These are phyloP conservation scores for Calocybe cyanea DNA, from an alignment of 768 basidiomycete genomes.

Conservation along the genomic window DNA sequence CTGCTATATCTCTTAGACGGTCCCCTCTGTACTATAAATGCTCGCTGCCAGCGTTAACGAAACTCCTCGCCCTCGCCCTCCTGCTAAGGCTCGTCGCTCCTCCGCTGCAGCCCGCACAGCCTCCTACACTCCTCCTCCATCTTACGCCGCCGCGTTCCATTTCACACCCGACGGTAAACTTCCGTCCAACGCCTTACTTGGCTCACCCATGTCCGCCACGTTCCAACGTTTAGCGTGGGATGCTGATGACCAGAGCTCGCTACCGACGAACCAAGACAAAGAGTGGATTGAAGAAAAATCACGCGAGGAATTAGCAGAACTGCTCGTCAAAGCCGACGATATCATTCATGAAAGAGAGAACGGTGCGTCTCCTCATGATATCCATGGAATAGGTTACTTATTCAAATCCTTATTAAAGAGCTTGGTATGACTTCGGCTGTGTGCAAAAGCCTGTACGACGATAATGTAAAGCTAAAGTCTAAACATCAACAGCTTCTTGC, in stretches of 20 bases:
- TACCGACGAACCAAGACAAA: constrained; percentile 17
- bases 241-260: constrained; percentile 16
- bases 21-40: constrained; percentile 19
- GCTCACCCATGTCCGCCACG: constrained; percentile 34
- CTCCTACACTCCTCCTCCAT: constrained; percentile 29
- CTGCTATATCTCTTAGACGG: too few species aligned
- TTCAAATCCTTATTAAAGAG: constrained; percentile 36
- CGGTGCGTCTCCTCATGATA: constrained; percentile 42
- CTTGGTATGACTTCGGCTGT: constrained; percentile 64
- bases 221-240: constrained; percentile 28
- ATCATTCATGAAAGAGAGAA: constrained; percentile 75
- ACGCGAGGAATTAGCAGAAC: constrained; percentile 66
- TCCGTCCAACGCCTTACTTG: constrained; percentile 27
- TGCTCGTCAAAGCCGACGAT: constrained; percentile 69
- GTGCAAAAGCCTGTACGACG: constrained; percentile 66
- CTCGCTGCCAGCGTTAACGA: constrained; percentile 31
- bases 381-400: too few species aligned
- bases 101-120: constrained; percentile 30
- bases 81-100: constrained; percentile 59
- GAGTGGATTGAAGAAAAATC: constrained; percentile 63
- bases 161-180: constrained; percentile 23
- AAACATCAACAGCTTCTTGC: constrained; percentile 72
- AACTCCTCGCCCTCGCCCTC: constrained; percentile 68
- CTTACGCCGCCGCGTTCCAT: constrained; percentile 45
- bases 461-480: constrained; percentile 62